Conservation (phyloP, 371 early-diverging fungal species). For the Apophysomyces ossiformis region DNA sequence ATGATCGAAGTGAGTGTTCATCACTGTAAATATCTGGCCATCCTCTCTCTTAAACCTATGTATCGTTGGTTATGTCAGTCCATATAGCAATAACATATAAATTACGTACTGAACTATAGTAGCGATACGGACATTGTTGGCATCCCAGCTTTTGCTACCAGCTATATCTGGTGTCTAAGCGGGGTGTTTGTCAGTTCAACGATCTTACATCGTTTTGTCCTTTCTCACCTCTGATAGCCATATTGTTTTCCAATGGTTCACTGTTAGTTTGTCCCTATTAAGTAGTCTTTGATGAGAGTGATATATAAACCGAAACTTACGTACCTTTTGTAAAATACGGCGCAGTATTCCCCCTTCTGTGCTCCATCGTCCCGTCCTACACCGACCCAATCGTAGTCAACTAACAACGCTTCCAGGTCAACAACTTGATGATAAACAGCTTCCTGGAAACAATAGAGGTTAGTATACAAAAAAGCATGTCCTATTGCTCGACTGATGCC, state of each 20-base stretch:
- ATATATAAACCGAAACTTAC: neutral
- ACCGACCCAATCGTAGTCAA: constrained; percentile 57
- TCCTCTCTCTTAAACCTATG: constrained; percentile 34
- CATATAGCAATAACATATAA: neutral
- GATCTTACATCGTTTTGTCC: neutral
- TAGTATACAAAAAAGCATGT: neutral
- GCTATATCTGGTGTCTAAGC: constrained; percentile 38
- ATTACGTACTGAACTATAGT: constrained; percentile 39
- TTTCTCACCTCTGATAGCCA: constrained; percentile 50
- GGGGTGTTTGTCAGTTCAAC: neutral
- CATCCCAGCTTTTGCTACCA: constrained; percentile 50
- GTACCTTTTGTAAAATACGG: constrained; percentile 52
- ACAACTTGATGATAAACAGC: constrained; percentile 48
- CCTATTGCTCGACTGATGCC: neutral
- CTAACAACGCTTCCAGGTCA: constrained; percentile 50
- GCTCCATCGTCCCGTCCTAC: constrained; percentile 55
- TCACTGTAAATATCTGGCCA: constrained; percentile 28
- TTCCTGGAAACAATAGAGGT: constrained; percentile 34
- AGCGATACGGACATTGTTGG: constrained; percentile 44
- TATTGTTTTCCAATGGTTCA: constrained; percentile 36
- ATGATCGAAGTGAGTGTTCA: constrained; percentile 50
- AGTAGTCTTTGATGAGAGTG: neutral
- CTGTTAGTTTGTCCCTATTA: constrained; percentile 29
- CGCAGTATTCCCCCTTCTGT: constrained; percentile 45
- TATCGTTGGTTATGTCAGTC: neutral